Base-by-base conservation (phyloP, 148 eudicot genomes). In the Limonium bicolor region DNA sequence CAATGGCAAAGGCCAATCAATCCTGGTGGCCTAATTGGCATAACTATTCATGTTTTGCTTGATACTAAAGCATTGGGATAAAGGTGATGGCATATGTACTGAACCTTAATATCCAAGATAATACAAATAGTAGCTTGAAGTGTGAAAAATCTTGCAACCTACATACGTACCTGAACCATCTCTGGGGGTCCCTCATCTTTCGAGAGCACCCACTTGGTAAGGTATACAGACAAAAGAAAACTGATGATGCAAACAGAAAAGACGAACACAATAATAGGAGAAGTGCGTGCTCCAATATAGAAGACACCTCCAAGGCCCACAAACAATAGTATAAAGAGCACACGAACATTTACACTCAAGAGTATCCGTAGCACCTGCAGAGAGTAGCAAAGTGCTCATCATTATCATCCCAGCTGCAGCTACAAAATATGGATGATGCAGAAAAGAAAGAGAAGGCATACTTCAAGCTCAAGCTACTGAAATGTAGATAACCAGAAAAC, bases 181-280 rank as follows among this genome's bases (percentile, higher is more conserved):
- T 90, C 97, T 34, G 87, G 85, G 51, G 97, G 97, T 52, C 97
- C 97, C 63, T 90, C 97, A 62, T 90, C 97, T 70, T 90, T 90
- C 27, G 82, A 8, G 20, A 90, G 77, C 27, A 90, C 97, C 97
- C 97, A 90, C 67, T 84, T 90, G 20, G 84, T 71, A 19, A 90
- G 80, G 61, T 90, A 84, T 49, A 77, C 34, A 3, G 97, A 53
- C 54, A 84, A 15, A 50, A 80, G 53, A 59, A 90, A 84, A 77
- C 97, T 90, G 65, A 75, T 32, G 45, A 85, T 80, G 77, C 97
- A 84, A 52, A 90, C 64, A 17, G 85, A 50, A 51, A 80, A 75
- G 22, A 90, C 97, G 69, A 90, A 84, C 57, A 90, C 77, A 51
- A 90, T 77, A 55, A 73, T 71, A 1, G 93, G 92, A 19, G 97